Evolutionary conservation across 2,329 filamentous ascomycete species (phyloP).

Genomic region (Venturia asperata): DNA sequence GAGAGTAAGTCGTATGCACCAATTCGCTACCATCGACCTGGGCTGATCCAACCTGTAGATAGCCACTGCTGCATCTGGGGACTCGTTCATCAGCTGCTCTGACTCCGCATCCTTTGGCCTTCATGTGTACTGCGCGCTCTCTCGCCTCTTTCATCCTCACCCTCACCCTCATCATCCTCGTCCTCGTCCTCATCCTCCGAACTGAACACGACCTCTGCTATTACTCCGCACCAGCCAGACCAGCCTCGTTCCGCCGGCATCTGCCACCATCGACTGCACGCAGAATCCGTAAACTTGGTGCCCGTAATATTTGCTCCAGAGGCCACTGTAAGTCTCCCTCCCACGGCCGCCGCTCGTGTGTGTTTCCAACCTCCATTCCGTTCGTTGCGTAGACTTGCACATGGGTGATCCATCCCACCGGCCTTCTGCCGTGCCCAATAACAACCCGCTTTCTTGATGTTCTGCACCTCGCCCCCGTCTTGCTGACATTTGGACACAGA

Average conservation of each 20-base stretch:
- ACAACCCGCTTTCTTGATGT: not conserved
- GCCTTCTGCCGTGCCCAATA: not conserved
- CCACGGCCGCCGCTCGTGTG: not conserved
- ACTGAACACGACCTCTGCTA: not conserved
- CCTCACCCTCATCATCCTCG: too few species aligned
- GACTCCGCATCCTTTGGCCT: conserved; percentile 5
- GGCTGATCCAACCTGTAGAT: conserved; percentile 7
- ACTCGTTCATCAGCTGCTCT: not conserved
- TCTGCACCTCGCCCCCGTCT: not conserved
- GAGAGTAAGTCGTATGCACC: not conserved
- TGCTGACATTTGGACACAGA: not conserved
- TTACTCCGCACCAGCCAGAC: not conserved
- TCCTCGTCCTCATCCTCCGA: not conserved
- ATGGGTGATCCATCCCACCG: not conserved
- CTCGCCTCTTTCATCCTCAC: not conserved
- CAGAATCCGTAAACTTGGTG: not conserved
- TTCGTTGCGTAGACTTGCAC: not conserved
- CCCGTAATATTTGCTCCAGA: not conserved
- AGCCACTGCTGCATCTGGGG: not conserved
- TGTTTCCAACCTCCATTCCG: not conserved
- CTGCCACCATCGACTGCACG: not conserved
- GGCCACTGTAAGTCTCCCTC: not conserved
- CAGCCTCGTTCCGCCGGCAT: not conserved
- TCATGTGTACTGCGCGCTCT: not conserved
- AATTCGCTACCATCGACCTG: not conserved